These are phyloP conservation scores for Paramecium bursaria DNA, from an alignment of 73 alveolate genomes.

Conservation along the genomic window DNA sequence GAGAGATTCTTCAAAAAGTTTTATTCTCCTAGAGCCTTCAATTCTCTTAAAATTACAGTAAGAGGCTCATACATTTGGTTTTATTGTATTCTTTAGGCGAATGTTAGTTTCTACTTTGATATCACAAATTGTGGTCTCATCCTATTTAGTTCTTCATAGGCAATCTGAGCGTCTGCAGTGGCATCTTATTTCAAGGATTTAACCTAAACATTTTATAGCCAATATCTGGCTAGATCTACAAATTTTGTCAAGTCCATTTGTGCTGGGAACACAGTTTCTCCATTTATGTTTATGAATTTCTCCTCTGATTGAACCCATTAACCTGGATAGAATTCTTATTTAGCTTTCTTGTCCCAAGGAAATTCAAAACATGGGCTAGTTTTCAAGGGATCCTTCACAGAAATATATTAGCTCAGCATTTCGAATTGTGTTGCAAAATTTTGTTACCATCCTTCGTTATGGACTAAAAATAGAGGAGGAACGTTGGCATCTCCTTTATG, in stretches of 20 bases:
- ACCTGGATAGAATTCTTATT: neutral
- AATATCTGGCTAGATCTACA: neutral
- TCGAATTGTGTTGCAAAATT: too few relatives aligned
- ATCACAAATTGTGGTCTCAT: neutral
- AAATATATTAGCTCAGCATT: too few relatives aligned
- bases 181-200: neutral
- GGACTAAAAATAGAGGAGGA: conserved; percentile 63
- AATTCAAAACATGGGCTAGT: conserved; percentile 8
- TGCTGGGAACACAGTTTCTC: neutral
- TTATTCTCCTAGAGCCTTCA: too few relatives aligned
- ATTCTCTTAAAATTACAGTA: too few relatives aligned
- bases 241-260: neutral
- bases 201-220: conserved; percentile 28
- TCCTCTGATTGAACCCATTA: conserved; percentile 22
- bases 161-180: neutral
- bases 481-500: conserved; percentile 63
- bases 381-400: neutral
- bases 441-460: neutral
- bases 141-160: neutral
- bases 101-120: neutral
- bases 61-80: too few relatives aligned
- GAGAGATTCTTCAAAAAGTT: too few relatives aligned
- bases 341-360: conserved; percentile 37
- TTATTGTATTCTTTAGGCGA: conserved; percentile 42
- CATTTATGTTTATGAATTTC: neutral